These are phyloP conservation scores for Ramaria rubella DNA, from an alignment of 768 basidiomycete genomes.

Conservation along the genomic window DNA sequence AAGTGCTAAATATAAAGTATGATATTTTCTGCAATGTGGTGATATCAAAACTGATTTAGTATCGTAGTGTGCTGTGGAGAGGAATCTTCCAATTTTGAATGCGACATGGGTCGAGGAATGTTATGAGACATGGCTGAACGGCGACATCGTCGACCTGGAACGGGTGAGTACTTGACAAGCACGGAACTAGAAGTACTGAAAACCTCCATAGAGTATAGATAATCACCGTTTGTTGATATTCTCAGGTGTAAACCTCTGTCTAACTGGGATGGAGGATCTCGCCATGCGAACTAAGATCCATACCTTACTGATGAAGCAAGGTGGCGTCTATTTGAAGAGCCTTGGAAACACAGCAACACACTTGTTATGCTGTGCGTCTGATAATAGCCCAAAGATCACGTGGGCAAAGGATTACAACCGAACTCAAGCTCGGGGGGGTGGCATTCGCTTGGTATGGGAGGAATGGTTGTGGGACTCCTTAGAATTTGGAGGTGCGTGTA, in stretches of 20 bases:
- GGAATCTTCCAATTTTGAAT: conserved; percentile 70
- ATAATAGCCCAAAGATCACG: conserved; percentile 58
- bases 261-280: conserved; percentile 69
- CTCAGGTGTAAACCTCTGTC: conserved; percentile 57
- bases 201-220: conserved; percentile 45
- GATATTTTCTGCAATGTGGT: conserved; percentile 11
- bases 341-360: conserved; percentile 58
- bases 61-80: conserved; percentile 71
- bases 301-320: conserved; percentile 47
- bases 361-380: conserved; percentile 65
- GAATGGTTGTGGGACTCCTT: conserved; percentile 97
- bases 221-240: conserved; percentile 68
- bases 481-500: conserved; percentile 53
- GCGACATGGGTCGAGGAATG: conserved; percentile 73
- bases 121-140: conserved; percentile 68
- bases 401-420: conserved; percentile 71
- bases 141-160: conserved; percentile 68
- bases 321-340: conserved; percentile 68
- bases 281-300: conserved; percentile 56
- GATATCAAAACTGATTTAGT: conserved; percentile 1
- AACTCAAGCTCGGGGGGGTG: conserved; percentile 50
- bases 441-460: conserved; percentile 82
- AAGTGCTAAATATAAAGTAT: conserved; percentile 75
- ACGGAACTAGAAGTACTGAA: background rate
- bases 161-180: conserved; percentile 37